phyloP scores from a whole-genome alignment of 2,329 filamentous ascomycete genomes.

The Sclerotiophoma versabilis region DNA sequence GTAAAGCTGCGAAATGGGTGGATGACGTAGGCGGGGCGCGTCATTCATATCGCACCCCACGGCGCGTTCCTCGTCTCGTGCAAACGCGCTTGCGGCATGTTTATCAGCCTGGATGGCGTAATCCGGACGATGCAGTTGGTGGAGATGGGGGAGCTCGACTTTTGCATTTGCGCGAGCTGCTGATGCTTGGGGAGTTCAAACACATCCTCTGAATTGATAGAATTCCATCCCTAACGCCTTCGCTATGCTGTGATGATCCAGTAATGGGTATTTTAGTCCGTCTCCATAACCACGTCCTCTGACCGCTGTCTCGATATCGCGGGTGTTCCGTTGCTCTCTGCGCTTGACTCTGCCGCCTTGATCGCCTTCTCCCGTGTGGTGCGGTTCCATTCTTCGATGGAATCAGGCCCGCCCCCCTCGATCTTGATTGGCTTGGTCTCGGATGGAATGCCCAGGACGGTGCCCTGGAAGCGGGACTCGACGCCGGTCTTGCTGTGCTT shows the following conservation, averaged over 20 bases:
- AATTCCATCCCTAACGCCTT: constrained; percentile 36
- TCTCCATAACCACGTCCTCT: constrained; percentile 38
- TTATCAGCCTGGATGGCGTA: constrained; percentile 19
- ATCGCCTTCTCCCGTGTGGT: constrained; percentile 40
- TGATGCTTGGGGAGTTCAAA: not conserved
- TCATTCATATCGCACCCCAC: constrained; percentile 33
- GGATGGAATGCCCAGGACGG: constrained; percentile 75
- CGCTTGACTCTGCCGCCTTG: constrained; percentile 31
- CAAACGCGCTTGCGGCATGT: constrained; percentile 13
- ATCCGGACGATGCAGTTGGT: constrained; percentile 6
- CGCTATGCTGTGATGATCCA: constrained; percentile 42
- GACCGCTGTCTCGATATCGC: constrained; percentile 27
- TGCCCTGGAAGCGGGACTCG: constrained; percentile 84
- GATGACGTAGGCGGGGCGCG: constrained; percentile 44
- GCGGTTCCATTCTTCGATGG: constrained; percentile 69
- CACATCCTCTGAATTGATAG: not conserved
- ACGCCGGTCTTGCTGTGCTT: constrained; percentile 91
- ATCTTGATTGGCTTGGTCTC: constrained; percentile 77
- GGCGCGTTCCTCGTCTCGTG: constrained; percentile 13
- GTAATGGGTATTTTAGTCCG: constrained; percentile 23
- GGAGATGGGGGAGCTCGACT: constrained; percentile 1
- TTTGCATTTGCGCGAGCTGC: constrained; percentile 16
- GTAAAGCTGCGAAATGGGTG: constrained; percentile 5
- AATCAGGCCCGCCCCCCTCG: constrained; percentile 76
- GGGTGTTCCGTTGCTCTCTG: constrained; percentile 30